Evolutionary conservation across 805 yeast species (phyloP).

Genomic region (Wickerhamomyces bovis): DNA sequence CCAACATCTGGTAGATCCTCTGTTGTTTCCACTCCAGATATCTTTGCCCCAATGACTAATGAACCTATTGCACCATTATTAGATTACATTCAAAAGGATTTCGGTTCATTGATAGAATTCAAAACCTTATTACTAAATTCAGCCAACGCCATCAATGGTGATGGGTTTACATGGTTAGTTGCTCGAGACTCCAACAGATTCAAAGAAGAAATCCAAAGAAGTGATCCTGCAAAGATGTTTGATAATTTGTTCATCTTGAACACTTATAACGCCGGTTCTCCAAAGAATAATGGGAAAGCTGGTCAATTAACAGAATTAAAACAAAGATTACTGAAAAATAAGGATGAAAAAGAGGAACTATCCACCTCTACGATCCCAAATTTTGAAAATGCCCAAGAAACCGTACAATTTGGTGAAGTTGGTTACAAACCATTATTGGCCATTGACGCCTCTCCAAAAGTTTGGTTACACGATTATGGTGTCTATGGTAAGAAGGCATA

Average conservation of each 20-base stretch:
- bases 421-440: slow-evolving; percentile 55
- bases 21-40: slow-evolving; percentile 41
- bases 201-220: slow-evolving; percentile 4
- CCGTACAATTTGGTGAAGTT: slow-evolving; percentile 18
- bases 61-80: slow-evolving; percentile 22
- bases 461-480: slow-evolving; percentile 70
- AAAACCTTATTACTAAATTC: slow-evolving; percentile 63
- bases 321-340: not conserved
- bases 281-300: slow-evolving; percentile 57
- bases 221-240: slow-evolving; percentile 14
- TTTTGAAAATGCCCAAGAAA: slow-evolving; percentile 35
- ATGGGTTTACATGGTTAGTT: slow-evolving; percentile 87
- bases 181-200: slow-evolving; percentile 35
- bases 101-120: slow-evolving; percentile 76
- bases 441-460: slow-evolving; percentile 66
- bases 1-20: slow-evolving; percentile 19
- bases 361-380: slow-evolving; percentile 16
- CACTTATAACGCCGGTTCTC: slow-evolving; percentile 88
- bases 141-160: slow-evolving; percentile 71
- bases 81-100: slow-evolving; percentile 42
- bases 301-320: slow-evolving; percentile 28
- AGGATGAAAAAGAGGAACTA: slow-evolving; percentile 9
- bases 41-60: slow-evolving; percentile 28
- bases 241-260: slow-evolving; percentile 62
- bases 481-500: slow-evolving; percentile 65